Evolutionary conservation across 1,139 yeast species (phyloP).

Genomic region (Pichia sp.): DNA sequence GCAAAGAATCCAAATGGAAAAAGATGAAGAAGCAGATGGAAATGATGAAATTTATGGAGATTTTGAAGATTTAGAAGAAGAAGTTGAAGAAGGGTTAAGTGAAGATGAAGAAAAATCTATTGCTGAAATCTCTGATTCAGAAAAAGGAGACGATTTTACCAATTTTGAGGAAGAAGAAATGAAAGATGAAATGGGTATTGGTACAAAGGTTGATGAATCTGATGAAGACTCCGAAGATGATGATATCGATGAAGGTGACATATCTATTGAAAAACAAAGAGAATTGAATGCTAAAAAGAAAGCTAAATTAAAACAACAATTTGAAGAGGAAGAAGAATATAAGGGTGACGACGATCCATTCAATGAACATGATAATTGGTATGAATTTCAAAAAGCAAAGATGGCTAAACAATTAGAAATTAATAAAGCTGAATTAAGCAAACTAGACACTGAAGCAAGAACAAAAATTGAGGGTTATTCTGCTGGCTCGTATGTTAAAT

Average conservation of each 20-base stretch:
- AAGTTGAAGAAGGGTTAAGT: constrained; percentile 31
- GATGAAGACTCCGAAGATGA: constrained; percentile 33
- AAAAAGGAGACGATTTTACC: constrained; percentile 22
- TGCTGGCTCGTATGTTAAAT: constrained; percentile 90
- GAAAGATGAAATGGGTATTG: constrained; percentile 27
- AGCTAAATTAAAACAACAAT: constrained; percentile 79
- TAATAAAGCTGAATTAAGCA: constrained; percentile 71
- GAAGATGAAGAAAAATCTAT: constrained; percentile 19
- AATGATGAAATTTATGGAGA: constrained; percentile 53
- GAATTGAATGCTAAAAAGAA: constrained; percentile 80
- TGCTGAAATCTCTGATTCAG: background rate
- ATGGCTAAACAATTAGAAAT: constrained; percentile 95
- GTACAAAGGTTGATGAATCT: constrained; percentile 35
- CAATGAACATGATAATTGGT: constrained; percentile 88
- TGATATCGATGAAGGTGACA: constrained; percentile 33
- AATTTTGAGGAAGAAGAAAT: constrained; percentile 27
- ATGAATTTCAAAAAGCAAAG: constrained; percentile 92
- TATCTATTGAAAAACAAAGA: constrained; percentile 64
- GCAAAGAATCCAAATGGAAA: constrained; percentile 29
- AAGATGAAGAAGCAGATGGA: constrained; percentile 32
- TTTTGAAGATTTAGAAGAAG: constrained; percentile 48
- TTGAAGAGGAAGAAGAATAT: constrained; percentile 71
- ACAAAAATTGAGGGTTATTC: constrained; percentile 82
- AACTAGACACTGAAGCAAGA: constrained; percentile 70
- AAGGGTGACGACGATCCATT: constrained; percentile 57